These are phyloP conservation scores for Aspergillus neotritici DNA, from an alignment of 2,329 filamentous ascomycete genomes.

Conservation along the genomic window DNA sequence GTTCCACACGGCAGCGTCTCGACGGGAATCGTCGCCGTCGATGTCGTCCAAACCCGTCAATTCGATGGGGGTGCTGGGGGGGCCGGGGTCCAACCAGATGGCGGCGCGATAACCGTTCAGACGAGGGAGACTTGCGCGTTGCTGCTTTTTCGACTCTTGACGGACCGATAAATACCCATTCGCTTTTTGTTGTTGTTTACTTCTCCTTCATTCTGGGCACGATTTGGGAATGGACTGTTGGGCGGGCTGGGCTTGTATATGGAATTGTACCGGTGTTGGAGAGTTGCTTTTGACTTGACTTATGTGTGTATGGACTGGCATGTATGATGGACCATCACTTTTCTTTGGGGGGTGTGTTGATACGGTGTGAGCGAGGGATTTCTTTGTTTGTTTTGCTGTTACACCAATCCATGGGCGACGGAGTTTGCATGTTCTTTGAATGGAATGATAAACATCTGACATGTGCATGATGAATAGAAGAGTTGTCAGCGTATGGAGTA, in stretches of 20 bases:
- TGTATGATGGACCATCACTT: constrained; percentile 15
- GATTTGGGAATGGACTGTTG: constrained; percentile 1
- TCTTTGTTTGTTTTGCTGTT: too few species aligned
- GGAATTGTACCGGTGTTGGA: constrained; percentile 13
- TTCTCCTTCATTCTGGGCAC: background rate
- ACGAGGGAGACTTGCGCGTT: too few species aligned
- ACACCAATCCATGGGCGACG: too few species aligned
- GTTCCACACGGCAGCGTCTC: constrained; percentile 26
- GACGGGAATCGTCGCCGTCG: constrained; percentile 28
- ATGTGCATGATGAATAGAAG: too few species aligned
- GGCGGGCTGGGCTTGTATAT: constrained; percentile 10
- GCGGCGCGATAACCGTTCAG: constrained; percentile 31
- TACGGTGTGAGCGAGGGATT: too few species aligned
- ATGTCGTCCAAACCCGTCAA: constrained; percentile 27
- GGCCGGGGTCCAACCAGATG: constrained; percentile 28
- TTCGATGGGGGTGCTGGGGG: constrained; percentile 25
- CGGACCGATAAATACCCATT: constrained; percentile 1
- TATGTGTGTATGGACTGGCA: constrained; percentile 19
- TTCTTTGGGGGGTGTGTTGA: background rate
- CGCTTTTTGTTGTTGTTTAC: background rate
- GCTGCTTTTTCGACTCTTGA: too few species aligned
- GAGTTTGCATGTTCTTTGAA: too few species aligned
- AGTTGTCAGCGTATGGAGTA: too few species aligned
- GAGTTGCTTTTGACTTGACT: constrained; percentile 6
- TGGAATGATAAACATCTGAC: too few species aligned